Base-by-base conservation (phyloP, 495 filamentous ascomycete genomes). In the Corynascus novoguineensis region DNA sequence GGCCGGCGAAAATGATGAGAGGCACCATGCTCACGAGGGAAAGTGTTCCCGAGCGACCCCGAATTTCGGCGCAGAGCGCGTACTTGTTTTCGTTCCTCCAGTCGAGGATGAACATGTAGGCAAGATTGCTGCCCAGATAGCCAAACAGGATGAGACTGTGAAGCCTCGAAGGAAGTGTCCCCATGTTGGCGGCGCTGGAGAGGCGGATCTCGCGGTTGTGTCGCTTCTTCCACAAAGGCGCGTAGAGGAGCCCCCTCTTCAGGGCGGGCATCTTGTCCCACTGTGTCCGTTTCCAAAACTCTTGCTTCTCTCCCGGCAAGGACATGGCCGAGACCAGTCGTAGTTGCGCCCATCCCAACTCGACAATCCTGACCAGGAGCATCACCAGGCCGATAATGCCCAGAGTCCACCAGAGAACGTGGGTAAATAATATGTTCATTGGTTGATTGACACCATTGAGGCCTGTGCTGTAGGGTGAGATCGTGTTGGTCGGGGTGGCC, bases 1-100 rank as follows among this genome's bases (percentile, higher is more conserved):
- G 85, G 21, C 90, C 84, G 15, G 91, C 92, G 57, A 97, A 81
- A 52, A 97, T 75, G 60, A 98, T 81, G 21, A 96, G 79, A 6
- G 90, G 89, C n/a, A 96, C 80, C 86, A 97, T 87, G 70, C 95
- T 98, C 57, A 95, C 81, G 24, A 86, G 76, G 1, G 92, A 82
- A 59, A 98, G 78, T 38, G 84, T 85, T 42, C 93, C 93, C 21
- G 87, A 88, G 44, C 93, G 86, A 38, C 92, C 92, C 56, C 93
- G 85, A 27, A 97, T 69, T 59, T 78, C 75, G 51, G 74, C 76
- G 31, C 67, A 69, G n/a, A 87, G 72, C 6, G 76, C 71, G 55
- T 74, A 83, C 56, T 57, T 71, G 70, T 78, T 80, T 54, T 62
- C 61, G 57, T 69, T 69, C 29, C 34, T 64, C 72, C 81, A 88